Evolutionary conservation across 148 eudicot species (phyloP).

Genomic region (Rhododendron vialii): DNA sequence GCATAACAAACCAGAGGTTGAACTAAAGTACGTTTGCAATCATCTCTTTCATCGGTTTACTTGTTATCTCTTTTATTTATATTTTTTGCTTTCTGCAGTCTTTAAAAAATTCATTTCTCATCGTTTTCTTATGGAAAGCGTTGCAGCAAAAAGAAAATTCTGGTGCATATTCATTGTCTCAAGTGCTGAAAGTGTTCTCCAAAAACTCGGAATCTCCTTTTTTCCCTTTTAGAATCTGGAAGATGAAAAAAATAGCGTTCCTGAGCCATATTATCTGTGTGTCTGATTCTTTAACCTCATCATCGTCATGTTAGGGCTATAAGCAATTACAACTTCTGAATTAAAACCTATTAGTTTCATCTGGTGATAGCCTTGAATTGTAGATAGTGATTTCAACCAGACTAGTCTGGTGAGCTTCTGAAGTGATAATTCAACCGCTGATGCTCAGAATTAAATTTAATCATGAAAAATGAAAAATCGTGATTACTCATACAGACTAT

Average conservation of each 20-base stretch:
- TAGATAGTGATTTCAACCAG: neutral
- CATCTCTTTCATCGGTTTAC: neutral
- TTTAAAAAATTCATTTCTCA: neutral
- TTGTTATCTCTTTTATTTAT: neutral
- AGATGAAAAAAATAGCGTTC: neutral
- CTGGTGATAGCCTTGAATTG: neutral
- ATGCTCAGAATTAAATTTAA: neutral
- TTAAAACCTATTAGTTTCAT: neutral
- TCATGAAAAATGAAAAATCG: neutral
- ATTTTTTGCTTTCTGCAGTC: neutral
- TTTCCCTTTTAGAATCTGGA: neutral
- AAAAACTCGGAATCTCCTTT: neutral
- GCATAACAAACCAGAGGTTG: slow-evolving; percentile 97
- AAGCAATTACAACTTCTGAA: neutral
- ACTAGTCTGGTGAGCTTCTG: neutral
- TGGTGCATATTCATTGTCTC: neutral
- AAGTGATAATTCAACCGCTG: neutral
- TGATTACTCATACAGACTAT: neutral
- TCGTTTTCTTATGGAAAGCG: neutral
- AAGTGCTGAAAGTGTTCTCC: neutral
- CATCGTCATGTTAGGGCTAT: neutral
- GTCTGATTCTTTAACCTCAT: neutral
- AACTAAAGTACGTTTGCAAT: slow-evolving; percentile 58
- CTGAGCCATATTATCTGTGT: neutral
- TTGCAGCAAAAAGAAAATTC: neutral